Base-by-base conservation (phyloP, 1,284 basidiomycete genomes). In the Xerocomus minutiporus region DNA sequence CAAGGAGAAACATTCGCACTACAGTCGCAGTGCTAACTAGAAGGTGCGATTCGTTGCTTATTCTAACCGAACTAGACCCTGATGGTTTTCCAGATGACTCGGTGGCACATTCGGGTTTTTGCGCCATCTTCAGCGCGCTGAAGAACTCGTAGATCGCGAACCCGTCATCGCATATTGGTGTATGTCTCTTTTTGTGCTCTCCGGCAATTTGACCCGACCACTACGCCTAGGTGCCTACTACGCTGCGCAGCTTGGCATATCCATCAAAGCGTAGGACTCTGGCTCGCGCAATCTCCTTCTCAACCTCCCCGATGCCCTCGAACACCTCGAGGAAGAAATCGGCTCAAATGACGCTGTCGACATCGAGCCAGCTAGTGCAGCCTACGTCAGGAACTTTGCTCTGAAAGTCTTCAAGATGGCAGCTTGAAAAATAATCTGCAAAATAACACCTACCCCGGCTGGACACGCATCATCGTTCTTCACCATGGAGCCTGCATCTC, bases 151-250 rank as follows among this genome's bases (percentile, higher is more conserved):
- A 48, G 74, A 75, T 13, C 84, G 87, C 53, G 93, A 98, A 61
- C 89, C 92, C 3, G 77, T 94, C 48, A 84, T 98, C 59, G 80
- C 91, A 1, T 98, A 98, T 70, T 98, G 95, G 95, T 95, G 94
- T 92, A 73, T 62, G 88, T 48, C 29, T 34, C 6, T 17, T 17
- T 0, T 23, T 9, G 8, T 17, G 6, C 38, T 3, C 13, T 38
- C 32, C 29, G n/a, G n/a, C 17, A 48, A 7, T 42, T 11, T 17
- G 12, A 9, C 15, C 36, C 52, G 5, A 57, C 48, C 17, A 11
- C 23, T 1, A 1, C 36, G 0, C 9, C 15, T 44, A 94, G 91
- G 86, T 73, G 84, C 84, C 48, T 97, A 94, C 75, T 87, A 93
- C 69, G 95, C 93, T 42, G 90, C 92, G 0, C 91, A 97, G 70